Evolutionary conservation across 345 rosid species (phyloP), one percentile per base, ranked within the genome.

Genomic region (Heritiera littoralis): DNA sequence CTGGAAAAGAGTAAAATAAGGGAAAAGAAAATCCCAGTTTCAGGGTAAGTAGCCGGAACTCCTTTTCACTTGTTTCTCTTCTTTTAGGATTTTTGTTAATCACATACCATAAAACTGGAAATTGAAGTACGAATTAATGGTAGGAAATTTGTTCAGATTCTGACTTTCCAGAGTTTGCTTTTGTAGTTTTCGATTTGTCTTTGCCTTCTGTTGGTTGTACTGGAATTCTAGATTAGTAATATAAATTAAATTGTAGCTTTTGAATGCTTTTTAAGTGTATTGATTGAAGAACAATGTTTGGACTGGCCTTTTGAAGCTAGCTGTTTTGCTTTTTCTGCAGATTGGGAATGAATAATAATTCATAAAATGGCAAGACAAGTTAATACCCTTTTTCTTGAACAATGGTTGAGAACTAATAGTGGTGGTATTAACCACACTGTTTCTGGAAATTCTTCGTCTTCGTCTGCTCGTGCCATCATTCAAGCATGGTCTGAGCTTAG

Each of bases 391-490:
- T 87, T 95, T 72, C 93, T 95, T 1, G 98, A 95, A 83, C 94
- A 93, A 69, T 93, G 96, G 93, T 83, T 92, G 86, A 88, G 84
- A 78, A 80, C 41, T 82, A 86, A 23, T 71, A 74, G 89, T 71
- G 89, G 89, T 66, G 77, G 46, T 76, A 54, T 38, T 58, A 74
- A 66, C 49, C 55, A 38, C 15, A 10, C 60, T n/a, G 76, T 61
- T 77, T 78, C 85, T 72, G 66, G 80, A 41, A 15, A 66, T 80
- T 79, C 86, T 7, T 76, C 88, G 38, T 81, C 89, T 15, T 84
- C 87, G 0, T 89, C 99, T n/a, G 94, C 97, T 40, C 87, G 93
- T 59, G 91, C 89, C 43, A 89, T 90, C 77, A 89, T 96, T 80
- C 94, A 94, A 79, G 93, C 97, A 3, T 96, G 99, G 98, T 84